Conservation (phyloP, 768 basidiomycete genomes). For the Lentinula edodes region DNA sequence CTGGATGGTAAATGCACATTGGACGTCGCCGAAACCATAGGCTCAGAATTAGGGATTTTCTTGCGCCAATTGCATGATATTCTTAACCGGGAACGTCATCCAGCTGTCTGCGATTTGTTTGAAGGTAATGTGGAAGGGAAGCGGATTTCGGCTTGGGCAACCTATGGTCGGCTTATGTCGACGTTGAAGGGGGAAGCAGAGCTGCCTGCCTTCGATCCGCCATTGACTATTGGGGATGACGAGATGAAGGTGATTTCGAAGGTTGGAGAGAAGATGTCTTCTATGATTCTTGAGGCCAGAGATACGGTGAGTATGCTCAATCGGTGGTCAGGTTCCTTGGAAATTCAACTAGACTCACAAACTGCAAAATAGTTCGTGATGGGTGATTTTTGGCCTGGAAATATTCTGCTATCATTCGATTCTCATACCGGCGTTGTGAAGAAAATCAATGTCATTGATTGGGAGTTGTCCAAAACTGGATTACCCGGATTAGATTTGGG, state of each 20-base stretch:
- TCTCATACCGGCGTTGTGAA: not conserved
- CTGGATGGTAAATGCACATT: conserved; percentile 25
- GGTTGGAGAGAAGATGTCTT: conserved; percentile 17
- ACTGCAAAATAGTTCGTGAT: conserved; percentile 34
- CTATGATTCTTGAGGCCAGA: conserved; percentile 20
- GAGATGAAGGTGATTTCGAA: conserved; percentile 24
- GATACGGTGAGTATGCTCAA: conserved; percentile 20
- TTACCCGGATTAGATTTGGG: conserved; percentile 38
- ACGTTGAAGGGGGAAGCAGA: conserved; percentile 26
- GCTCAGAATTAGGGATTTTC: conserved; percentile 49
- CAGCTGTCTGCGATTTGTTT: conserved; percentile 25
- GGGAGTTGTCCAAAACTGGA: conserved; percentile 34
- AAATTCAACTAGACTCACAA: not conserved
- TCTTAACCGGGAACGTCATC: conserved; percentile 25
- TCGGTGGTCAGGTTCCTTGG: not conserved
- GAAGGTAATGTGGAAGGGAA: conserved; percentile 34
- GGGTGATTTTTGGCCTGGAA: conserved; percentile 77
- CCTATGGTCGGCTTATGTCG: conserved; percentile 40
- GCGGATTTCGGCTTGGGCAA: conserved; percentile 30
- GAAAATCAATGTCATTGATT: conserved; percentile 5
- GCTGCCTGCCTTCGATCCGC: conserved; percentile 36
- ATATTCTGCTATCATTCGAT: conserved; percentile 45
- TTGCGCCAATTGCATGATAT: conserved; percentile 46
- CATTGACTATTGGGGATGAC: conserved; percentile 29
- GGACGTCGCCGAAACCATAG: conserved; percentile 36